Percentiles rank a stretch among this genome's conserved stretches.
Evolutionary conservation across 2,329 filamentous ascomycete species (phyloP).

Genomic region (Ophiostoma populinum): DNA sequence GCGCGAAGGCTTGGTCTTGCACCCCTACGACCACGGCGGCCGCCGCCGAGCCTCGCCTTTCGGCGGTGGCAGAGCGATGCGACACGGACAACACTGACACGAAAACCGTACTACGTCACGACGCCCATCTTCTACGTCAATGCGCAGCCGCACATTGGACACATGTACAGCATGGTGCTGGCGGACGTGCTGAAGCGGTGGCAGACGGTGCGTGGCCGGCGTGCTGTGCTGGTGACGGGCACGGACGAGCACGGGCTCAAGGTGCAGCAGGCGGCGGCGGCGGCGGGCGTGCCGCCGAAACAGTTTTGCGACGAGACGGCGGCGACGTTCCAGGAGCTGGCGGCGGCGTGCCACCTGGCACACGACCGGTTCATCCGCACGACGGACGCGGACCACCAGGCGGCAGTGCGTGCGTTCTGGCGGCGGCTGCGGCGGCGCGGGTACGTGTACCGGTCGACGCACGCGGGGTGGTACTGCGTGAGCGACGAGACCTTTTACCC

Average conservation of each 20-base stretch:
- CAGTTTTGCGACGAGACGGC: slow-evolving; percentile 80
- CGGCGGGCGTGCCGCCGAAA: slow-evolving; percentile 54
- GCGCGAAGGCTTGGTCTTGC: too few relatives aligned
- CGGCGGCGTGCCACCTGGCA: slow-evolving; percentile 48
- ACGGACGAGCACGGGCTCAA: slow-evolving; percentile 98
- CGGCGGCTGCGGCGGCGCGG: slow-evolving; percentile 55
- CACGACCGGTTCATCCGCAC: slow-evolving; percentile 87
- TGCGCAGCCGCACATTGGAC: slow-evolving; percentile 85
- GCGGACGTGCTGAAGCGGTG: slow-evolving; percentile 86
- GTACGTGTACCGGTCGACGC: slow-evolving; percentile 68
- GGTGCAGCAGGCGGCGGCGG: slow-evolving; percentile 70
- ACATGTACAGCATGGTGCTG: slow-evolving; percentile 85
- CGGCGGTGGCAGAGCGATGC: slow-evolving; percentile 2
- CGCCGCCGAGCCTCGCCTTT: background rate
- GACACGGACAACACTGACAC: background rate
- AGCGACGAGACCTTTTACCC: slow-evolving; percentile 96
- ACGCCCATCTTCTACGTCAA: slow-evolving; percentile 99
- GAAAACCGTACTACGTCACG: slow-evolving; percentile 86
- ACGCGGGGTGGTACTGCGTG: slow-evolving; percentile 92
- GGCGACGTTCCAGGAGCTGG: slow-evolving; percentile 61
- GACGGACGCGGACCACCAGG: slow-evolving; percentile 64
- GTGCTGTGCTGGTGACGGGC: slow-evolving; percentile 67
- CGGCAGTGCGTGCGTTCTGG: slow-evolving; percentile 85
- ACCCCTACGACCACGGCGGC: too few relatives aligned
- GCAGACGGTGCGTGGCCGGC: slow-evolving; percentile 46